phyloP scores from a whole-genome alignment of 495 filamentous ascomycete species.

The Daldinia loculata region DNA sequence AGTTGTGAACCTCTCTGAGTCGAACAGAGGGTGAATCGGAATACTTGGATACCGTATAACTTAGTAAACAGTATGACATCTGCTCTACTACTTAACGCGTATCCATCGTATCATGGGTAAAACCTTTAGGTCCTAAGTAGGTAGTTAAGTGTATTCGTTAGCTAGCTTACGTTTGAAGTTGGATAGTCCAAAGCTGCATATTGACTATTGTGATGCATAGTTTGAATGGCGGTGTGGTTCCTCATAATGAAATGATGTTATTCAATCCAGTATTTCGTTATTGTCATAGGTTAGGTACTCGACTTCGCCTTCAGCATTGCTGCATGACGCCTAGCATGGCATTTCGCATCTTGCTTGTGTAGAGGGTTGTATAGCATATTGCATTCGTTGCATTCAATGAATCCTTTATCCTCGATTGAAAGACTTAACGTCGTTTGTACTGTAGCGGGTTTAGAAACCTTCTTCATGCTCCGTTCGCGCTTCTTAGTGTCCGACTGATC shows the following conservation, averaged over 20 bases:
- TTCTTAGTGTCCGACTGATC: constrained; percentile 13
- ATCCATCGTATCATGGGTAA: no score
- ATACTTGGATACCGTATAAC: no score
- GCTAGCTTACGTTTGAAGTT: no score
- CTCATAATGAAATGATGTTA: not conserved
- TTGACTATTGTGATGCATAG: no score
- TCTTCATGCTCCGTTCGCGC: constrained; percentile 19
- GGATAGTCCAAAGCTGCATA: no score
- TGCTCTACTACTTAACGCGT: no score
- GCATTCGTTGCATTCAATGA: constrained; percentile 57
- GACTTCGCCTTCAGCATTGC: constrained; percentile 36
- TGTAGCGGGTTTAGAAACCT: constrained; percentile 41
- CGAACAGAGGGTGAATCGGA: no score
- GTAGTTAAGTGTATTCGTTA: no score
- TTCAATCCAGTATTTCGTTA: constrained; percentile 16
- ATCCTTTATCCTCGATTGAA: constrained; percentile 47
- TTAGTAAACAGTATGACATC: no score
- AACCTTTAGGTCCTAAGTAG: no score
- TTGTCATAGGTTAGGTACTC: not conserved
- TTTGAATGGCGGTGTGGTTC: no score
- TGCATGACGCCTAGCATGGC: constrained; percentile 53
- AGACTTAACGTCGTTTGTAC: constrained; percentile 58
- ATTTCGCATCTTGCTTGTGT: constrained; percentile 55
- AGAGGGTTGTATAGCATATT: constrained; percentile 58
- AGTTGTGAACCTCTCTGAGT: not conserved